Conservation (phyloP, 306 rosid species). For the cucumber (Cucumis sativus) region DNA sequence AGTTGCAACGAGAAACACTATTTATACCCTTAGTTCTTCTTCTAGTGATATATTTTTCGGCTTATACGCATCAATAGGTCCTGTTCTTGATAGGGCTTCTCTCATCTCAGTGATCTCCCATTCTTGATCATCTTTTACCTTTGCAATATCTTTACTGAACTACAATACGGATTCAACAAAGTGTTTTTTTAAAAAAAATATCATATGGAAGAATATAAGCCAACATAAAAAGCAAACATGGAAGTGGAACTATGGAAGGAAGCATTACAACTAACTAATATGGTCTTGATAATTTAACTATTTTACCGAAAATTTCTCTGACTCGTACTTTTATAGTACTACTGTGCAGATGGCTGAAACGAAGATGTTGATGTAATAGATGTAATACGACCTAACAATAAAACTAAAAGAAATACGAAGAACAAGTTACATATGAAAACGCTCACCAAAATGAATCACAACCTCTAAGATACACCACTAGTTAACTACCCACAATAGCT, state of each 20-base stretch:
- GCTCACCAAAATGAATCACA: too few relatives aligned
- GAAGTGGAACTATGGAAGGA: not conserved
- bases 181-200: conserved; percentile 5
- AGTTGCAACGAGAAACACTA: not conserved
- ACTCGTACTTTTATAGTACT: not conserved
- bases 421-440: too few relatives aligned
- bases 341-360: not conserved
- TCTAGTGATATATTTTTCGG: conserved; percentile 60
- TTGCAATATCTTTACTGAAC: conserved; percentile 73
- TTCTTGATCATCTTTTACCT: conserved; percentile 80
- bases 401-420: too few relatives aligned
- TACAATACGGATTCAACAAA: conserved; percentile 15
- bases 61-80: conserved; percentile 56
- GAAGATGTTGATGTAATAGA: not conserved
- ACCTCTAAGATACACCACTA: too few relatives aligned
- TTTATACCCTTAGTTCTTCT: conserved; percentile 61
- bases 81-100: conserved; percentile 63
- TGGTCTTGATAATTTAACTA: too few relatives aligned
- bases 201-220: not conserved
- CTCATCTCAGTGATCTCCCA: conserved; percentile 78
- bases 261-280: not conserved
- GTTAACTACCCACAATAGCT: too few relatives aligned
- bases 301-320: not conserved
- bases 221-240: not conserved
- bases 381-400: not conserved